Evolutionary conservation across 306 rosid genomes (phyloP).

Genomic region (Vachellia collinsii): DNA sequence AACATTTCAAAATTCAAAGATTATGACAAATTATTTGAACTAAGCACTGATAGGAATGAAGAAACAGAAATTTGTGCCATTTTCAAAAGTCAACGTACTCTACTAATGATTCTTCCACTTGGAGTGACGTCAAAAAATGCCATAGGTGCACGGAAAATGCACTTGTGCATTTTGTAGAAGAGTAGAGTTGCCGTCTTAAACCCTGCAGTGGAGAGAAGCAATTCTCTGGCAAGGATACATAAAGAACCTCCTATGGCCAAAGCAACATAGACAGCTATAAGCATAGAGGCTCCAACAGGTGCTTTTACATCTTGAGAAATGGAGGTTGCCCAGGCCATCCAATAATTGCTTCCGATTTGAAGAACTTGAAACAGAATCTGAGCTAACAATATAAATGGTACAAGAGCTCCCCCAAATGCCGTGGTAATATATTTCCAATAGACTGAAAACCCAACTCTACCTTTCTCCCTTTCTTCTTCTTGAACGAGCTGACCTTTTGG

Average conservation of each 20-base stretch:
- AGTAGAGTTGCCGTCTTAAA: conserved; percentile 78
- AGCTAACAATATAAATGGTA: background rate
- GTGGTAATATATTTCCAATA: background rate
- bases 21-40: background rate
- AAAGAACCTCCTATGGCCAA: conserved; percentile 76
- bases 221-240: conserved; percentile 56
- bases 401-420: background rate
- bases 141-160: conserved; percentile 87
- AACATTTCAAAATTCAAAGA: conserved; percentile 8
- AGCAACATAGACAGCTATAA: conserved; percentile 60
- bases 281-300: conserved; percentile 50
- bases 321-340: background rate
- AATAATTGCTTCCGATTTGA: background rate
- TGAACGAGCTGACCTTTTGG: conserved; percentile 75
- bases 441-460: background rate
- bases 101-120: conserved; percentile 76
- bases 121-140: conserved; percentile 91
- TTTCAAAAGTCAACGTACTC: conserved; percentile 45
- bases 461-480: conserved; percentile 66
- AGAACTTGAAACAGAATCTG: background rate
- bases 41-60: background rate
- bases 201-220: conserved; percentile 59
- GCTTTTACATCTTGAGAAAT: conserved; percentile 26
- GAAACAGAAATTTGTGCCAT: background rate
- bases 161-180: conserved; percentile 72